Evolutionary conservation across 2,329 filamentous ascomycete species (phyloP).

Genomic region (Pseudocercospora macadamiae): DNA sequence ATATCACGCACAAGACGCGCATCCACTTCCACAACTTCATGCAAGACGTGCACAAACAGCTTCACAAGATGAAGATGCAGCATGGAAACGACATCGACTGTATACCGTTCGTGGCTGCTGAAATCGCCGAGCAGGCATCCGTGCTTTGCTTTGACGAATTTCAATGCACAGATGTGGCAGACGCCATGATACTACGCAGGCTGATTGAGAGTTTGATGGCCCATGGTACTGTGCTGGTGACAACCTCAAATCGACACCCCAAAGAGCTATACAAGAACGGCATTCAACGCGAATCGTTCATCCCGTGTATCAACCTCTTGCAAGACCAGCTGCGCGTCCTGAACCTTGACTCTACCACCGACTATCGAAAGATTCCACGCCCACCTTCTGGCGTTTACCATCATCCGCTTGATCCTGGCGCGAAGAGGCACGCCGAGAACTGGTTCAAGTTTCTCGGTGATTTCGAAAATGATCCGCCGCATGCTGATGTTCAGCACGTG

Average conservation of each 20-base stretch:
- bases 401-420: conserved; percentile 77
- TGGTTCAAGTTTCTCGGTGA: conserved; percentile 97
- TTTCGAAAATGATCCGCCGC: conserved; percentile 72
- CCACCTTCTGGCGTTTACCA: conserved; percentile 94
- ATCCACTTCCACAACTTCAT: conserved; percentile 99
- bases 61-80: conserved; percentile 87
- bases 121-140: conserved; percentile 81
- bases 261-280: conserved; percentile 98
- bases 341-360: conserved; percentile 91
- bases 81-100: conserved; percentile 89
- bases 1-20: conserved; percentile 79
- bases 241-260: conserved; percentile 94
- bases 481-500: conserved; percentile 76
- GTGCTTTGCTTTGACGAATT: conserved; percentile 99
- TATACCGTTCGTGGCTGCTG: conserved; percentile 89
- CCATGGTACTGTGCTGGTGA: conserved; percentile 94
- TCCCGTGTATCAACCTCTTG: conserved; percentile 91
- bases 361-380: conserved; percentile 95
- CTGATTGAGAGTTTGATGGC: conserved; percentile 90
- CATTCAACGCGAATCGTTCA: conserved; percentile 91
- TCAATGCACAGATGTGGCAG: conserved; percentile 96
- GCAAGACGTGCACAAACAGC: conserved; percentile 90
- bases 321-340: conserved; percentile 83
- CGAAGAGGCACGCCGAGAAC: conserved; percentile 80
- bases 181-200: conserved; percentile 93